phyloP scores from a whole-genome alignment of 2,329 filamentous ascomycete species.

The Fusarium napiforme region DNA sequence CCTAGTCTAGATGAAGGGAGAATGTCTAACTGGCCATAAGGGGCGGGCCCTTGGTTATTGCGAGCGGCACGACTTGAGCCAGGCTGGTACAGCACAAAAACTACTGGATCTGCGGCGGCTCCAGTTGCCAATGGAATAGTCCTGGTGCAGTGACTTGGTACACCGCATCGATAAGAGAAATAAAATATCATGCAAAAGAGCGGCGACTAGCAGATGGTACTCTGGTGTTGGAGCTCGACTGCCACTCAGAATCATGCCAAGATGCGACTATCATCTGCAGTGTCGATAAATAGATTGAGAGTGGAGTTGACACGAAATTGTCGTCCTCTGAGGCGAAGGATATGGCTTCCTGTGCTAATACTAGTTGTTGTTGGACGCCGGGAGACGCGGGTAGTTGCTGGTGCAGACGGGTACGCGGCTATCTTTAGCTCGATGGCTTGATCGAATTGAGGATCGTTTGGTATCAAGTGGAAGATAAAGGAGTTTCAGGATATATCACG shows the following conservation, averaged over 20 bases:
- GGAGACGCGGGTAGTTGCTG: slow-evolving; percentile 12
- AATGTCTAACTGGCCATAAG: slow-evolving; percentile 4
- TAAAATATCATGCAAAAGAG: not conserved
- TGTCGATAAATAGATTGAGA: slow-evolving; percentile 25
- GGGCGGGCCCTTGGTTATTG: slow-evolving; percentile 26
- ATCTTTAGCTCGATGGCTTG: slow-evolving; percentile 25
- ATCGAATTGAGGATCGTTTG: not conserved
- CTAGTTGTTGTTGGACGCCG: not conserved
- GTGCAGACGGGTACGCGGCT: slow-evolving; percentile 27
- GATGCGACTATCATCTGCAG: slow-evolving; percentile 30
- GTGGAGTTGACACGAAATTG: slow-evolving; percentile 14
- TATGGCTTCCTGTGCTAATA: slow-evolving; percentile 1
- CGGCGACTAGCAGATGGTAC: slow-evolving; percentile 18
- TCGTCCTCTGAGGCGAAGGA: not conserved
- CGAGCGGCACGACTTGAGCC: slow-evolving; percentile 21
- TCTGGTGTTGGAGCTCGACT: not conserved
- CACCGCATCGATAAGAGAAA: slow-evolving; percentile 20
- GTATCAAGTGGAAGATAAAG: slow-evolving; percentile 7
- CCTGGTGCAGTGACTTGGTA: slow-evolving; percentile 5
- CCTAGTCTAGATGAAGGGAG: not conserved
- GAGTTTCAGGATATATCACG: slow-evolving; percentile 31
- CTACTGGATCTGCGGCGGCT: not conserved
- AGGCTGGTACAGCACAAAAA: not conserved
- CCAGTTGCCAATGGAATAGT: slow-evolving; percentile 10
- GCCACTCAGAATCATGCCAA: slow-evolving; percentile 11